Evolutionary conservation across 306 rosid species (phyloP).

Genomic region (Glycyrrhiza uralensis): DNA sequence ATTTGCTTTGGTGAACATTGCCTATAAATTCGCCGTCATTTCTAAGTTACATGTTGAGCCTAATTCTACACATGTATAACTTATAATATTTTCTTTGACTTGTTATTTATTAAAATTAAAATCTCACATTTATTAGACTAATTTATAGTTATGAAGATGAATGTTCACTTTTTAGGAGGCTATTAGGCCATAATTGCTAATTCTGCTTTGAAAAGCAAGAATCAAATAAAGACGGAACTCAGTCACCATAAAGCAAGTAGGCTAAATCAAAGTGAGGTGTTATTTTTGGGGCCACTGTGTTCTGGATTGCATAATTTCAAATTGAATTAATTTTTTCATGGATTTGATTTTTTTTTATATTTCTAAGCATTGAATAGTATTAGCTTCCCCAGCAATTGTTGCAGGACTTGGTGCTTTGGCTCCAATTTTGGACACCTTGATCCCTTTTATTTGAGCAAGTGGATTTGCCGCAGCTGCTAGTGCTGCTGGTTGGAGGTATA

Average conservation of each 20-base stretch:
- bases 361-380: conserved; percentile 40
- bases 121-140: neutral
- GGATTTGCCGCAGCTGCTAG: conserved; percentile 76
- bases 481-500: conserved; percentile 76
- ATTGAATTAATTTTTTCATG: neutral
- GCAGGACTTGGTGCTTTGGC: conserved; percentile 69
- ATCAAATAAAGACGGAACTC: conserved; percentile 37
- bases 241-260: conserved; percentile 46
- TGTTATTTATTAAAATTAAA: neutral
- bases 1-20: neutral
- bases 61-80: neutral
- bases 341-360: neutral
- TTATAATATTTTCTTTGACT: neutral
- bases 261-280: conserved; percentile 66
- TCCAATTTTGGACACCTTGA: conserved; percentile 65
- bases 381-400: conserved; percentile 72
- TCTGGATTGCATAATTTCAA: neutral
- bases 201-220: conserved; percentile 62
- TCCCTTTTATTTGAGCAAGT: conserved; percentile 61
- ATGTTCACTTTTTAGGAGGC: conserved; percentile 51
- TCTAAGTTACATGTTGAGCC: neutral
- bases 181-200: conserved; percentile 67
- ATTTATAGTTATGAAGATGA: neutral
- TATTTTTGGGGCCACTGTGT: conserved; percentile 42
- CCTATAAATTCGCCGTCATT: neutral